These are phyloP conservation scores for Botryobasidium botryosum DNA, from an alignment of 768 basidiomycete species.

Conservation along the genomic window DNA sequence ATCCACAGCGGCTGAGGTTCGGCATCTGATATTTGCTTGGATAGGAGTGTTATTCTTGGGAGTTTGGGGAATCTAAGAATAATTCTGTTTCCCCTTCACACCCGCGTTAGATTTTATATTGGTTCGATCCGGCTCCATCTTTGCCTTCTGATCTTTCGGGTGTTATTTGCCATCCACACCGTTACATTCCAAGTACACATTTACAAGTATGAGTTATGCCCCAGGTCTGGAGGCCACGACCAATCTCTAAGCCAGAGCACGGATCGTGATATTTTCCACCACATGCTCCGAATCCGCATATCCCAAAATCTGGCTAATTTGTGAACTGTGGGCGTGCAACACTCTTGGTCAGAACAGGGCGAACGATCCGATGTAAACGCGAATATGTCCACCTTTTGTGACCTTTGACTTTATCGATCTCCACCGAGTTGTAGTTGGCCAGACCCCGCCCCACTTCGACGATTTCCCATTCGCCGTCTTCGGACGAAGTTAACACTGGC, in stretches of 20 bases:
- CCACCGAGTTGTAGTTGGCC: slow-evolving; percentile 89
- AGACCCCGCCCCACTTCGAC: slow-evolving; percentile 87
- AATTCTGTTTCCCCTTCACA: too few relatives aligned
- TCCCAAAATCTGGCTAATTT: slow-evolving; percentile 63
- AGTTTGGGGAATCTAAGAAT: slow-evolving; percentile 21
- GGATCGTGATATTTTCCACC: slow-evolving; percentile 84
- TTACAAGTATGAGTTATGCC: too few relatives aligned
- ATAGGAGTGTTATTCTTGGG: slow-evolving; percentile 63
- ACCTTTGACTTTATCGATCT: slow-evolving; percentile 77
- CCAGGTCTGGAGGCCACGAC: too few relatives aligned
- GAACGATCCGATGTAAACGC: slow-evolving; percentile 6
- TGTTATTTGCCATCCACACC: too few relatives aligned
- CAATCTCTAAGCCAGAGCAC: slow-evolving; percentile 35
- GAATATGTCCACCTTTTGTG: slow-evolving; percentile 61
- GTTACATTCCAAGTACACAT: too few relatives aligned
- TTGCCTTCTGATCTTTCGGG: too few relatives aligned
- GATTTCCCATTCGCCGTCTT: slow-evolving; percentile 44
- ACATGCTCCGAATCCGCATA: slow-evolving; percentile 97
- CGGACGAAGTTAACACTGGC: too few relatives aligned
- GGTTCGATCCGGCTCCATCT: too few relatives aligned
- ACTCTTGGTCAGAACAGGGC: slow-evolving; percentile 9
- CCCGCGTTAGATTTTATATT: too few relatives aligned
- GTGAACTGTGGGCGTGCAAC: slow-evolving; percentile 34
- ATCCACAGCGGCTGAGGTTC: slow-evolving; percentile 25
- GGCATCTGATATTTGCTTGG: neutral